Base-by-base conservation (phyloP, 1,284 basidiomycete species). In the Trametes versicolor region DNA sequence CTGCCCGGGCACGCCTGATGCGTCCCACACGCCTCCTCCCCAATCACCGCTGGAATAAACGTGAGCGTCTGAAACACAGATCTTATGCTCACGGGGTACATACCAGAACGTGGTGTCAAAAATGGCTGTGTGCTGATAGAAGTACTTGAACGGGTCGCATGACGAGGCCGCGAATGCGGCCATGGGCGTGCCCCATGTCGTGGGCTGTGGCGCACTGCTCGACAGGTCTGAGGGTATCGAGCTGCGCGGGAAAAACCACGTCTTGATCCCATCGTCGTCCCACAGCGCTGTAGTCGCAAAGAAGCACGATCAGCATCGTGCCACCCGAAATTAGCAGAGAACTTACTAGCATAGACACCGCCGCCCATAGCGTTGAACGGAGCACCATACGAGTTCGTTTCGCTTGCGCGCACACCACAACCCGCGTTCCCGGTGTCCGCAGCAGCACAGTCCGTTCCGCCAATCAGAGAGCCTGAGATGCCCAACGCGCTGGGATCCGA, bases 41-140 rank as follows among this genome's bases (percentile, higher is more conserved):
- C 94, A 97, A 70, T 95, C 92, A 66, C 95, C 95, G 72, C 94
- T 94, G 72, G n/a, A 51, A 63, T 37, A 7, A 3, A 37, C 58
- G 37, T 39, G 17, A 45, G 51, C 19, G 27, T n/a, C 12, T 4
- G 19, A 5, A 4, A 39, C 23, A 7, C 19, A 8, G 63, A 34
- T 60, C 37, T 58, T 60, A 60, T 37, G 58, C 13, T 15, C 29
- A 49, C 48, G 39, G 66, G 39, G 68, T 68, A 78, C 86, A 50
- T 73, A 89, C 87, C 92, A 93, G 60, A 95, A 80, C 17, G 92
- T 92, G n/a, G 91, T 94, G 74, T 93, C 89, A 69, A 94, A 90
- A 72, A 96, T 93, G 47, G 85, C 87, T 62, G 84, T 84, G 73
- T 95, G 90, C 64, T 88, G 80, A 64, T 83, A 80, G 81, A 96